These are phyloP conservation scores for Aureobasidium sp. DNA, from an alignment of 2,329 filamentous ascomycete genomes.

Conservation along the genomic window DNA sequence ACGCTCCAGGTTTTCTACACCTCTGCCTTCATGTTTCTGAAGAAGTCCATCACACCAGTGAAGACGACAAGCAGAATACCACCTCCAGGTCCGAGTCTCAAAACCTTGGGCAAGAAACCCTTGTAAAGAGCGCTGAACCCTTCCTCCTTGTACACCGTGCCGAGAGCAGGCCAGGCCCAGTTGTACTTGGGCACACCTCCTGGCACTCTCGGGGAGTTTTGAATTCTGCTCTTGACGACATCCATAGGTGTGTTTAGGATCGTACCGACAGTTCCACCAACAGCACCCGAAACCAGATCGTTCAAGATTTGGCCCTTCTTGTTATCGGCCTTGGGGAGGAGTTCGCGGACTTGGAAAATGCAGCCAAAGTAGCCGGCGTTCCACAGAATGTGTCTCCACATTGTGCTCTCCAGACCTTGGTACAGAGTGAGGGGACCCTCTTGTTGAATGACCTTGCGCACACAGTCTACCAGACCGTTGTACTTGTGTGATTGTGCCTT, in stretches of 20 bases:
- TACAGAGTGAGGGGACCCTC: conserved; percentile 93
- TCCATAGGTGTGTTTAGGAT: conserved; percentile 97
- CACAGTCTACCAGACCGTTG: conserved; percentile 82
- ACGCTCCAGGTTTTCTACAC: not conserved
- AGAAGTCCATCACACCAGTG: conserved; percentile 93
- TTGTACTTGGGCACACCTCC: conserved; percentile 95
- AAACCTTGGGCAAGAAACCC: conserved; percentile 96
- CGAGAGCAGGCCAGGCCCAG: conserved; percentile 93
- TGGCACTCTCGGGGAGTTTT: conserved; percentile 89
- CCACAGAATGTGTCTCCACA: conserved; percentile 97
- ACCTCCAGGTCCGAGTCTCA: conserved; percentile 76
- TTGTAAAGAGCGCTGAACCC: conserved; percentile 95
- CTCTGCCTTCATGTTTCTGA: conserved; percentile 73
- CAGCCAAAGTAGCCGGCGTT: conserved; percentile 98
- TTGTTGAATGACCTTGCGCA: conserved; percentile 81
- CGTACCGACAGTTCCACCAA: conserved; percentile 93
- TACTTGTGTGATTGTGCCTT: conserved; percentile 92
- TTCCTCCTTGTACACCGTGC: conserved; percentile 92
- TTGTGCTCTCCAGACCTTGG: conserved; percentile 95
- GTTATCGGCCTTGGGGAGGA: conserved; percentile 81
- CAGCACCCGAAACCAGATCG: conserved; percentile 85
- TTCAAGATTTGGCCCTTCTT: conserved; percentile 87
- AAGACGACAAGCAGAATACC: conserved; percentile 86
- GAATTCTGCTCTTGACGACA: conserved; percentile 98
- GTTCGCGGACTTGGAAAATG: conserved; percentile 94